Percentiles rank a stretch among this genome's conserved stretches.
These are phyloP conservation scores for Phyllosticta citrichinensis DNA, from an alignment of 2,329 filamentous ascomycete species.

Conservation along the genomic window DNA sequence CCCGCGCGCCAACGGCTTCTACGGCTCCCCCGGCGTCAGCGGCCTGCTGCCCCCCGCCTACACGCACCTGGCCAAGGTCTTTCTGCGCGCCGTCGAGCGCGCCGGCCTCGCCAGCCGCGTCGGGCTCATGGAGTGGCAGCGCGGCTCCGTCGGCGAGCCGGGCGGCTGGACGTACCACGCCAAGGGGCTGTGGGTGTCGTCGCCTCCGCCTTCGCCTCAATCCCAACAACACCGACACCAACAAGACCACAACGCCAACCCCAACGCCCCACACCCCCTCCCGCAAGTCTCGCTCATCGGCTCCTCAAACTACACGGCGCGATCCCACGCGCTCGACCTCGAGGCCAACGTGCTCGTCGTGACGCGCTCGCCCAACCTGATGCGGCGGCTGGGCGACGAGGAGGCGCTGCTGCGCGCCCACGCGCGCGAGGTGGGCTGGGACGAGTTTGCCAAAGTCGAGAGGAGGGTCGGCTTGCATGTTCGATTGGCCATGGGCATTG, in stretches of 20 bases:
- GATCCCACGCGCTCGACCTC: constrained; percentile 84
- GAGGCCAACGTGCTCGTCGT: constrained; percentile 83
- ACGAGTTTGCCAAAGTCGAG: constrained; percentile 73
- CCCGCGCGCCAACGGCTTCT: constrained; percentile 92
- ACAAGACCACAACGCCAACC: constrained; percentile 40
- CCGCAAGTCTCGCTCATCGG: constrained; percentile 78
- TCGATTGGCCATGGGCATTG: constrained; percentile 86
- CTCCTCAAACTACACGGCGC: constrained; percentile 90
- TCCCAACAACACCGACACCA: constrained; percentile 12
- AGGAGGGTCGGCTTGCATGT: constrained; percentile 79
- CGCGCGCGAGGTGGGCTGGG: constrained; percentile 56
- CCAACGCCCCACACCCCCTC: constrained; percentile 31
- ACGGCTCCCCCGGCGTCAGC: constrained; percentile 74
- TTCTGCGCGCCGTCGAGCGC: constrained; percentile 55
- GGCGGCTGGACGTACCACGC: constrained; percentile 97
- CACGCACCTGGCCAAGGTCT: constrained; percentile 74
- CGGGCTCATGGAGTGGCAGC: constrained; percentile 75
- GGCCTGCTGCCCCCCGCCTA: constrained; percentile 89
- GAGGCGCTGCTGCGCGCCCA: constrained; percentile 70
- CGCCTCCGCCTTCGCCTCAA: constrained; percentile 36
- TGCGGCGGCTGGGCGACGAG: constrained; percentile 65
- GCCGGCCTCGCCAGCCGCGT: constrained; percentile 50
- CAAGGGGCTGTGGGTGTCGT: constrained; percentile 88
- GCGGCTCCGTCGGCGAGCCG: constrained; percentile 67
- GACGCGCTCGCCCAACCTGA: constrained; percentile 64